Evolutionary conservation across 805 yeast genomes (phyloP).

Genomic region (Wickerhamomyces bovis): DNA sequence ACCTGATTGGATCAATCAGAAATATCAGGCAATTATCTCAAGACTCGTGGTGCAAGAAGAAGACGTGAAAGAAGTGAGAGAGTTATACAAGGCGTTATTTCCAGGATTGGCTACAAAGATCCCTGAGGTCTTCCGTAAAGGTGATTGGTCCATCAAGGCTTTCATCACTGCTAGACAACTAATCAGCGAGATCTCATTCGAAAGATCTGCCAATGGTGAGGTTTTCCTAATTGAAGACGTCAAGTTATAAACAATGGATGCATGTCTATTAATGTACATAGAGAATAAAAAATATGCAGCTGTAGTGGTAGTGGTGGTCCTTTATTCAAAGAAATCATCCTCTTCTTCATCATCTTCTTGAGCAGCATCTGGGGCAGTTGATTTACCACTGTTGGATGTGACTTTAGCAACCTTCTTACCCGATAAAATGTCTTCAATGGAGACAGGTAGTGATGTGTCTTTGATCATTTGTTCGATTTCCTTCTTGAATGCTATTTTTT

Average conservation of each 20-base stretch:
- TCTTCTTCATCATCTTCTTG: conserved; percentile 21
- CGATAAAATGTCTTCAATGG: conserved; percentile 39
- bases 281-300: neutral
- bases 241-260: neutral
- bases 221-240: conserved; percentile 2
- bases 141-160: conserved; percentile 38
- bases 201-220: conserved; percentile 3
- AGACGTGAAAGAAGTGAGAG: conserved; percentile 50
- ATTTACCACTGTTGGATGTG: conserved; percentile 12
- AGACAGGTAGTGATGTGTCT: conserved; percentile 49
- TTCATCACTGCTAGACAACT: conserved; percentile 41
- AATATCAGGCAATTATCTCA: conserved; percentile 32
- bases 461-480: conserved; percentile 47
- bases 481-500: conserved; percentile 44
- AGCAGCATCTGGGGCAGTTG: conserved; percentile 14
- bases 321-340: conserved; percentile 25
- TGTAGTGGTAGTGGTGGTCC: neutral
- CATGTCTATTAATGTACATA: neutral
- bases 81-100: conserved; percentile 47
- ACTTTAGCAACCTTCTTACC: conserved; percentile 26
- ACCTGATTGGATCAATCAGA: conserved; percentile 45
- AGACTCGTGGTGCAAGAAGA: conserved; percentile 38
- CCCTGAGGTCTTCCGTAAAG: conserved; percentile 50
- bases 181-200: conserved; percentile 46
- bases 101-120: conserved; percentile 42